Evolutionary conservation across 495 filamentous ascomycete species (phyloP).

Genomic region (Diplogelasinospora grovesii): DNA sequence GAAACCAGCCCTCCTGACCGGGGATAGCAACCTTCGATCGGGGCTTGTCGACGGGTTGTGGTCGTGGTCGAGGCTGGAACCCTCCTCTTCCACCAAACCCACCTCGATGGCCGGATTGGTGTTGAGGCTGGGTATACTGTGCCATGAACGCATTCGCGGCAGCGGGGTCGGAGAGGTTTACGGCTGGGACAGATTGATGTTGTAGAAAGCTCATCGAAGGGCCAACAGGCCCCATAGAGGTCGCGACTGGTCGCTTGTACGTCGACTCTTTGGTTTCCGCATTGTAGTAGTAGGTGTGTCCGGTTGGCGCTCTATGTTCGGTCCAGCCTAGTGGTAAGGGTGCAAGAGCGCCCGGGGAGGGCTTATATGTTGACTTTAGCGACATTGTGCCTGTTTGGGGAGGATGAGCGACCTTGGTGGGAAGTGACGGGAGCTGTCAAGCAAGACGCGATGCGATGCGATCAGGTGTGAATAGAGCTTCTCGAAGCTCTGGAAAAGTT

Average conservation of each 20-base stretch:
- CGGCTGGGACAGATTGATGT: conserved; percentile 37
- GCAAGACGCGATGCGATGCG: background rate
- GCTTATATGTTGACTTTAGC: conserved; percentile 60
- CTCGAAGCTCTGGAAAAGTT: too few relatives aligned
- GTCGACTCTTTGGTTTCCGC: conserved; percentile 80
- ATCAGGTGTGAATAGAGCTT: too few relatives aligned
- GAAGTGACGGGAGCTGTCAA: background rate
- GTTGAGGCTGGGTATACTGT: conserved; percentile 28
- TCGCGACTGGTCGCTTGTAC: conserved; percentile 60
- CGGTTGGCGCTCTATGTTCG: conserved; percentile 85
- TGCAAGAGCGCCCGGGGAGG: conserved; percentile 32
- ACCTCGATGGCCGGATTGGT: conserved; percentile 17
- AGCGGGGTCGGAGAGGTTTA: conserved; percentile 39
- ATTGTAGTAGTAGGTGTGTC: conserved; percentile 87
- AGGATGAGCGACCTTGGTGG: background rate
- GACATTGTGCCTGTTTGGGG: too few relatives aligned
- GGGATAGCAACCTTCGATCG: conserved; percentile 74
- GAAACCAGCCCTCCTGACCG: conserved; percentile 78
- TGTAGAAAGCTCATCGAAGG: conserved; percentile 32
- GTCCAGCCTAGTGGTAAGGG: conserved; percentile 80
- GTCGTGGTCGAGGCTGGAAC: conserved; percentile 46
- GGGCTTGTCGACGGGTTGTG: conserved; percentile 69
- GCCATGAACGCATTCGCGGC: conserved; percentile 42
- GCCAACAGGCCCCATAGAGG: conserved; percentile 23
- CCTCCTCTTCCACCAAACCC: conserved; percentile 40